Evolutionary conservation across 495 filamentous ascomycete species (phyloP), one percentile per base, ranked within the genome.

Genomic region (Tuber borchii): DNA sequence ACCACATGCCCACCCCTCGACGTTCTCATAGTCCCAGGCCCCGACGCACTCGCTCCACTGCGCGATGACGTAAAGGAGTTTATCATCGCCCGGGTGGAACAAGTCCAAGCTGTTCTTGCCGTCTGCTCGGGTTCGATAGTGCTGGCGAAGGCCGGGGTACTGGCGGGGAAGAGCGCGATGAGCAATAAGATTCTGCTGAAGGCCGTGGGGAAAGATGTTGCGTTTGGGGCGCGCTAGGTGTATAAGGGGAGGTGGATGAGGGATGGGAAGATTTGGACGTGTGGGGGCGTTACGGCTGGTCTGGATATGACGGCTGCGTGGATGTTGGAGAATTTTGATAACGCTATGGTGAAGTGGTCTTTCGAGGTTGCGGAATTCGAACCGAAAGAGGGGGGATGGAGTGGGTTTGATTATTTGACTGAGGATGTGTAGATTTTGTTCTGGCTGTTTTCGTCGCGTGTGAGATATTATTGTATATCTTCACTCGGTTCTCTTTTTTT

Each of bases 181-280:
- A 87, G 85, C 46, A 81, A 81, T 37, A 81, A 80, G 51, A 40
- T 48, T 20, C 20, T 77, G 19, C 77, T 80, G 20, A 71, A 51
- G 26, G 73, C 56, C 45, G 46, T 75, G 65, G n/a, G 34, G 19
- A n/a, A 65, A 31, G 19, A 51, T n/a, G 69, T 71, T 14, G 46
- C 40, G 26, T 71, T 51, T 17, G 70, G 74, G 2, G 78, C 83
- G 22, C 75, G 83, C n/a, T 85, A 82, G 82, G 74, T 84, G 44
- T 51, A 72, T 12, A 81, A 83, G 39, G 87, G 88, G 45, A 75
- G 88, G 40, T 90, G 87, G 88, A 85, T 87, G 5, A 79, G 80
- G 4, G 87, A 88, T 83, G 87, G 87, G 31, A 87, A 83, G 44
- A 76, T 83, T 9, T 83, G 80, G 80, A 83, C 42, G 14, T 80